Conservation (phyloP, 169 alveolate species). For the Eimeria praecox region DNA sequence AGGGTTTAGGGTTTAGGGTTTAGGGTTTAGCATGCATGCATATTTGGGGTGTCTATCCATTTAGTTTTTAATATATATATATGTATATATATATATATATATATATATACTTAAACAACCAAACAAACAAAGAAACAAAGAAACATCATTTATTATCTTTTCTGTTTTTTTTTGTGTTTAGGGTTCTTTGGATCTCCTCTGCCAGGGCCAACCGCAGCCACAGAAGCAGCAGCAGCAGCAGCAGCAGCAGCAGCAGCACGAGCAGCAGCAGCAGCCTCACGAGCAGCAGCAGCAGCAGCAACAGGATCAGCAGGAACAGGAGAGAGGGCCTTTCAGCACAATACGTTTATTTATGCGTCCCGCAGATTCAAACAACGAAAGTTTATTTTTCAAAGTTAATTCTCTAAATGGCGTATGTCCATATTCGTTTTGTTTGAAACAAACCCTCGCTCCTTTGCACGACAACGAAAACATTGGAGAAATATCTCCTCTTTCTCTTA, state of each 20-base stretch:
- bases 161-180: not conserved
- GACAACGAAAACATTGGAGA: not conserved
- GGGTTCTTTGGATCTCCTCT: slow-evolving; percentile 64
- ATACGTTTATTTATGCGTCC: slow-evolving; percentile 52
- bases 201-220: slow-evolving; percentile 68
- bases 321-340: slow-evolving; percentile 17
- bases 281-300: slow-evolving; percentile 50
- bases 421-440: not conserved
- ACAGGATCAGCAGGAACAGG: slow-evolving; percentile 55
- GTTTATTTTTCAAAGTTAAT: slow-evolving; percentile 56
- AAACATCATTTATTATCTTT: too few relatives aligned
- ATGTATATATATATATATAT: too few relatives aligned
- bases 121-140: too few relatives aligned
- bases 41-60: too few relatives aligned
- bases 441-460: not conserved
- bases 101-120: too few relatives aligned
- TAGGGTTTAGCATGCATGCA: too few relatives aligned
- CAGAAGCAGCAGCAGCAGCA: slow-evolving; percentile 26
- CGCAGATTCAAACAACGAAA: not conserved
- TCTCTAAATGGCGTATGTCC: slow-evolving; percentile 41
- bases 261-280: not conserved
- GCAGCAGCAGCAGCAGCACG: slow-evolving; percentile 64
- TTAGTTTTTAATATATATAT: too few relatives aligned
- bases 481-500: not conserved
- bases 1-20: too few relatives aligned